phyloP scores from a whole-genome alignment of 371 early-diverging fungal genomes.

The Syncephalastrum sp. region DNA sequence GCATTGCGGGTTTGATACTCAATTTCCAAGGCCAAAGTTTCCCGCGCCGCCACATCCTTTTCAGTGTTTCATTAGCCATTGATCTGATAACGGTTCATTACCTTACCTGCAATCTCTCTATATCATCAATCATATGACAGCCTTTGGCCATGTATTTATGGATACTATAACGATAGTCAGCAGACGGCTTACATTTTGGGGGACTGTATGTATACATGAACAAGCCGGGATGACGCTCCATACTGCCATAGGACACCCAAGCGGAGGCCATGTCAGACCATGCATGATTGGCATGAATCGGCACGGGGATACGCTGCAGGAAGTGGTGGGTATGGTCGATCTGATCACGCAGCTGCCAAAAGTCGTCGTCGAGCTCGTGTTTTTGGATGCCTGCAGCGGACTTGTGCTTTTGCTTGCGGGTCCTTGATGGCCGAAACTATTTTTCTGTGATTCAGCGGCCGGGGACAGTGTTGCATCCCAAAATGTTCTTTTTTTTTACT shows the following conservation, averaged over 20 bases:
- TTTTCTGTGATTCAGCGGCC: background rate
- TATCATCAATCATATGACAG: conserved; percentile 26
- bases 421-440: conserved; percentile 26
- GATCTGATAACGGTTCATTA: background rate
- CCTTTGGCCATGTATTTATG: conserved; percentile 36
- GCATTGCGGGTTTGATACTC: conserved; percentile 33
- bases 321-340: conserved; percentile 11
- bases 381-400: conserved; percentile 14
- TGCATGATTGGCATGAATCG: conserved; percentile 2
- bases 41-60: conserved; percentile 21
- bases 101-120: conserved; percentile 31
- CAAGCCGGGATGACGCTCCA: conserved; percentile 35
- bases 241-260: conserved; percentile 39
- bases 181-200: background rate
- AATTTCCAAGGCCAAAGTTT: conserved; percentile 34
- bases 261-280: conserved; percentile 30
- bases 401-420: conserved; percentile 10
- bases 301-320: background rate
- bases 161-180: conserved; percentile 7
- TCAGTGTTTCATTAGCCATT: background rate
- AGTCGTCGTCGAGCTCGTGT: conserved; percentile 38
- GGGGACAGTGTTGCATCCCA: too few species aligned
- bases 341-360: conserved; percentile 16
- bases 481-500: background rate
- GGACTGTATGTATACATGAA: conserved; percentile 28